Evolutionary conservation across 768 basidiomycete species (phyloP), one percentile per base, ranked within the genome.

Genomic region (Flagelloscypha sp.): DNA sequence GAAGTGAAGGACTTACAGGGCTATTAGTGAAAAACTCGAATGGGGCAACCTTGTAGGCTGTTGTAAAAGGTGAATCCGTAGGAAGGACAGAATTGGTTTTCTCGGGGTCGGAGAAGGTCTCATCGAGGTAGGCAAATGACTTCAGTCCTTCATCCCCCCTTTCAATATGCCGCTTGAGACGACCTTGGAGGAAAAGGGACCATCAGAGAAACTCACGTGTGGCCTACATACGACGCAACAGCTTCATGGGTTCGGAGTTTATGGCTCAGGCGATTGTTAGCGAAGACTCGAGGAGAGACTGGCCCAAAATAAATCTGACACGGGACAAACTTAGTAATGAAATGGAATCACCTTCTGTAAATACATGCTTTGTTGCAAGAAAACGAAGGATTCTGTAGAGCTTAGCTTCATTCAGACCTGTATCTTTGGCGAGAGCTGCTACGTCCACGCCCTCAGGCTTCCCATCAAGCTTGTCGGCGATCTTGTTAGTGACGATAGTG

Each of bases 231-330:
- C 15, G 38, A 42, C 7, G 48, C 45, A 1, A 64, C 38, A 3
- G 57, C 53, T 20, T 60, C 57, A 1, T 47, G 45, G 4, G 61
- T 59, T 1, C 56, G 33, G 1, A 66, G 48, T 20, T 53, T 46
- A 24, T 60, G 41, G 35, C 59, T 62, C 1, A 70, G 48, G 0
- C 65, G 55, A 42, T 65, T 69, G 36, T 69, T 66, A 2, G 61
- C 58, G 34, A 63, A 68, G 0, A 62, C 58, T 29, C 63, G 53
- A 8, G 45, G 45, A 16, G 45, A 43, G 3, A 66, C 64, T 65
- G 4, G 30, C 10, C 16, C 6, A 25, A 30, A n/a, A n/a, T n/a
- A n/a, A n/a, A n/a, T n/a, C n/a, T n/a, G n/a, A n/a, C n/a, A n/a
- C n/a, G n/a, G n/a, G n/a, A n/a, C n/a, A n/a, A 17, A 27, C 20